Evolutionary conservation across 768 basidiomycete species (phyloP), one percentile per base, ranked within the genome.

Genomic region (Hydnum rufescens): DNA sequence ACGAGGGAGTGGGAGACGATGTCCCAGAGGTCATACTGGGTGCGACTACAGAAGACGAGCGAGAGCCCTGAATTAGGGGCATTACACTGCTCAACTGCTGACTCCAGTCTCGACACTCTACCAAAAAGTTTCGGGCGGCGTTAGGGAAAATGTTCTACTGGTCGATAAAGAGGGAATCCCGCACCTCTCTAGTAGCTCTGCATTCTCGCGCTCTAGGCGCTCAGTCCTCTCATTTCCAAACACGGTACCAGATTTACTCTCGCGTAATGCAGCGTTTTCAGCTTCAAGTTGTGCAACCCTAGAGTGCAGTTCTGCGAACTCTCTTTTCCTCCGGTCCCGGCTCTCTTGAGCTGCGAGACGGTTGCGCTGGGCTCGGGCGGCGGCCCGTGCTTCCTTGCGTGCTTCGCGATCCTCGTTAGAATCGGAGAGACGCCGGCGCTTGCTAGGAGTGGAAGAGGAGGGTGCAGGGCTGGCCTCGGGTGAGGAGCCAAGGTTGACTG

Each of bases 331-430:
- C 59, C 83, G 75, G 68, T 93, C 89, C 43, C 89, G 79, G 6
- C 83, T 86, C 68, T 89, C 83, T 70, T 93, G 89, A 3, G 88
- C 88, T 1, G 89, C 89, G 64, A 92, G 86, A 49, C 88, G 76
- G 66, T 93, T 93, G 53, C 89, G 78, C 67, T 89, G 85, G 16
- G 84, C 87, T 57, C 89, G 74, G 47, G 83, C 36, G 13, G 22
- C 36, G 13, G 13, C 22, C 36, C n/a, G n/a, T 39, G 34, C 85
- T 63, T 88, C 86, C 59, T 77, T 83, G 65, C 83, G 82, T 60
- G 87, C 83, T 56, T 87, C 85, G n/a, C n/a, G n/a, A n/a, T n/a
- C n/a, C n/a, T n/a, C n/a, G n/a, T n/a, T 69, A 25, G 71, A 46
- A 5, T 74, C 73, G 4, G 78, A 52, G n/a, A 36, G 71, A 59